Conservation (phyloP, 202 grass and related monocot genomes). For the Cymbopogon flexuosus region DNA sequence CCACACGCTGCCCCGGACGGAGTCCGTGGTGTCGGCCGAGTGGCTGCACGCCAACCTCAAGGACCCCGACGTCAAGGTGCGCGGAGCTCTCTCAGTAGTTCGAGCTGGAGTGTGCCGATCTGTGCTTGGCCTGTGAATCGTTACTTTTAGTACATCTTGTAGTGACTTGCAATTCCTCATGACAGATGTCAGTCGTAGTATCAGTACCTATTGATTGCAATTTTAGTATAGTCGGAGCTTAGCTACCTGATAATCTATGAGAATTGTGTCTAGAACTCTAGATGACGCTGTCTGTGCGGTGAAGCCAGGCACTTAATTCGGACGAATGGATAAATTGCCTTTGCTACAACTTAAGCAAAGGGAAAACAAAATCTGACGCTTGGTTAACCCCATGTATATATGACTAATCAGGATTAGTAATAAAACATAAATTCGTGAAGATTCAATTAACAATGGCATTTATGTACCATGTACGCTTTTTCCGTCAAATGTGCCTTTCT, state of each 20-base stretch:
- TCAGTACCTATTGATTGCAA: not conserved
- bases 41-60: conserved; percentile 84
- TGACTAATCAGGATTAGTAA: not conserved
- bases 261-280: not conserved
- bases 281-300: no score
- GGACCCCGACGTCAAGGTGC: conserved; percentile 77
- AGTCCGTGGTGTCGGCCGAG: conserved; percentile 77
- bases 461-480: not conserved
- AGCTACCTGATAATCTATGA: not conserved
- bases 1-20: conserved; percentile 41
- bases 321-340: no score
- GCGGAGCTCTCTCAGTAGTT: not conserved
- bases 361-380: no score
- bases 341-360: no score
- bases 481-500: not conserved
- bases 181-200: not conserved
- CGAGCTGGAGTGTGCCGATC: not conserved
- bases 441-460: not conserved
- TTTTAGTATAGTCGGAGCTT: not conserved
- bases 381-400: not conserved
- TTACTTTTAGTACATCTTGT: not conserved
- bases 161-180: not conserved
- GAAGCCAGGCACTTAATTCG: not conserved
- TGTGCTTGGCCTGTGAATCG: not conserved
- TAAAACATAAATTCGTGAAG: not conserved